Percentiles rank a stretch among this genome's conserved stretches.
These are phyloP conservation scores for Chlorella sp. DNA, from an alignment of 139 green algal species.

Conservation along the genomic window DNA sequence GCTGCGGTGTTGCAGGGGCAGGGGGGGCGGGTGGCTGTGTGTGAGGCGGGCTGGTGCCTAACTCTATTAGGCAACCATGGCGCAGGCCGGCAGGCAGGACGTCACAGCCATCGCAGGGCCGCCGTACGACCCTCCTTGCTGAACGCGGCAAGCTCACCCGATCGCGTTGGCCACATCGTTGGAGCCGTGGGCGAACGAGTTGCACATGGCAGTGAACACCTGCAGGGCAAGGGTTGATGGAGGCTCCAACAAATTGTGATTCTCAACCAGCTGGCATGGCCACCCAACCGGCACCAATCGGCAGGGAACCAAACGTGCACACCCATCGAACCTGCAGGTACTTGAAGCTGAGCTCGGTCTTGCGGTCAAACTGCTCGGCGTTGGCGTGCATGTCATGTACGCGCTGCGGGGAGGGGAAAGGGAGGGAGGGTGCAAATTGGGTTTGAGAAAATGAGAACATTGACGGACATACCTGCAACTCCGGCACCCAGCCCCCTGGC, in stretches of 20 bases:
- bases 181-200: constrained; percentile 88
- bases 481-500: too few relatives aligned
- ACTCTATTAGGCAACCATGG: not conserved
- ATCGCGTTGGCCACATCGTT: constrained; percentile 92
- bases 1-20: not conserved
- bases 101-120: too few relatives aligned
- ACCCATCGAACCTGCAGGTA: constrained; percentile 85
- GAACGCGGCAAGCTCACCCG: constrained; percentile 19
- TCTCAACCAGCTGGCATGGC: too few relatives aligned
- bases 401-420: not conserved
- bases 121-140: too few relatives aligned
- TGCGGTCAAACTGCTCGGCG: constrained; percentile 78
- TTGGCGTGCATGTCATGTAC: constrained; percentile 61
- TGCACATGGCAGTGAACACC: constrained; percentile 88
- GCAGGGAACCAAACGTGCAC: too few relatives aligned
- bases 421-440: too few relatives aligned
- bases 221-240: not conserved
- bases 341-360: constrained; percentile 77
- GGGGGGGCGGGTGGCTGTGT: too few relatives aligned
- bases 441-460: too few relatives aligned
- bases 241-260: too few relatives aligned
- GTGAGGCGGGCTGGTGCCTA: not conserved
- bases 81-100: too few relatives aligned
- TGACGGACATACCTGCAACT: too few relatives aligned
- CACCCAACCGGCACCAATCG: too few relatives aligned